Base-by-base conservation (phyloP, 2,329 filamentous ascomycete species). In the Calonectria crousiana region DNA sequence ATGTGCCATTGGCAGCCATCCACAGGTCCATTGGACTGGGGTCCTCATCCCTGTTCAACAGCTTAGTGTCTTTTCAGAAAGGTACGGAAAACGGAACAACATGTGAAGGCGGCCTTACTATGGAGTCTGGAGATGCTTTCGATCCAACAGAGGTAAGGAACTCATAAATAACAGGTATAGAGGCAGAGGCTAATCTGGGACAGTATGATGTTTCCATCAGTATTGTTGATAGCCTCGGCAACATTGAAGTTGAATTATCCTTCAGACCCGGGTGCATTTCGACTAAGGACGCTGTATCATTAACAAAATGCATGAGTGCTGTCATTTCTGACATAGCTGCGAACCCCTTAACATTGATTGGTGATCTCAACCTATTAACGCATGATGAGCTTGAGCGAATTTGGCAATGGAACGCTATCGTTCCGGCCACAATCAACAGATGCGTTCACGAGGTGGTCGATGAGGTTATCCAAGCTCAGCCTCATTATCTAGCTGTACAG, bases 1-100 rank as follows among this genome's bases (percentile, higher is more conserved):
- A 84, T 70, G 88, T 87, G 75, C 89, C 89, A 3, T 82, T 89
- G 26, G 87, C 87, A 6, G 85, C 86, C 62, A 87, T 89, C 14
- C 87, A 88, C 69, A 82, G 82, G 34, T 80, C 79, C 18, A 65
- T 84, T 5, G 75, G 77, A 16, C 2, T 81, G 75, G 2, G 76
- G 71, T 1, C 67, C 69, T 10, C 65, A 14, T 28, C 71, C 6
- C 38, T 84, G 16, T 84, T 84, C 73, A 84, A 85, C 71, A 83
- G 79, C 4, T 77, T 81, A 1, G 77, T 85, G 10, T 84, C 83
- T 0, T 81, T 83, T 62, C 82, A 84, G 60, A 79, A 78, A 23
- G 68, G 53, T 13, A 52, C n/a, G 16, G 49, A 28, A 14, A 52
- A 28, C 16, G 49, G 5, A 28, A 52, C 4, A 14, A 28, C n/a